A percentile compares a stretch with the other conserved stretches of the same genome.
Evolutionary conservation across 2,329 filamentous ascomycete genomes (phyloP).

Genomic region (Tolypocladium endophyticum): DNA sequence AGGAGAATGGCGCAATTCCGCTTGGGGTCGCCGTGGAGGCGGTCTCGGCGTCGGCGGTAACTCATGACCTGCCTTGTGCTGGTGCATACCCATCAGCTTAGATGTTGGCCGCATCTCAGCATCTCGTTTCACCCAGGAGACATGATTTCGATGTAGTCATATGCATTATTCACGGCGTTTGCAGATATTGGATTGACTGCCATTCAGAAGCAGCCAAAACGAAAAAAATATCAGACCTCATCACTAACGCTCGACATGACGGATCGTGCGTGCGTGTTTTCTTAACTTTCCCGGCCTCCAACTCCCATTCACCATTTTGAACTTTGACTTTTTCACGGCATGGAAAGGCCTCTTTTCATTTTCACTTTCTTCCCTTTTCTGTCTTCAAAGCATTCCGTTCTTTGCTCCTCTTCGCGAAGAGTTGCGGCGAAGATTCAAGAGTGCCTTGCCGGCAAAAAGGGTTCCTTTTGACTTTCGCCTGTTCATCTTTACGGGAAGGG

Average conservation of each 20-base stretch:
- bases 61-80: constrained; percentile 16
- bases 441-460: neutral
- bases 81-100: constrained; percentile 3
- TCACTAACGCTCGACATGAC: constrained; percentile 10
- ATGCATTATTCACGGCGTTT: constrained; percentile 29
- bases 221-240: constrained; percentile 4
- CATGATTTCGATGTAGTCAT: constrained; percentile 21
- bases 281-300: neutral
- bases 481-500: neutral
- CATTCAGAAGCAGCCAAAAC: constrained; percentile 7
- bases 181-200: constrained; percentile 8
- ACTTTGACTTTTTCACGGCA: neutral
- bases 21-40: constrained; percentile 39
- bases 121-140: constrained; percentile 11
- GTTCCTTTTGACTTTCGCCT: neutral
- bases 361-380: neutral
- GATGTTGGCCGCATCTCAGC: constrained; percentile 1
- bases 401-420: neutral
- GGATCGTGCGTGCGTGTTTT: constrained; percentile 4
- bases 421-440: neutral
- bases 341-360: neutral
- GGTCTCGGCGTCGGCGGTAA: constrained; percentile 38
- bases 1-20: constrained; percentile 48
- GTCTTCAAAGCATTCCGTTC: neutral
- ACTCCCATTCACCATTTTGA: neutral